phyloP scores from a whole-genome alignment of 2,329 filamentous ascomycete genomes.

The Botrytis elliptica region DNA sequence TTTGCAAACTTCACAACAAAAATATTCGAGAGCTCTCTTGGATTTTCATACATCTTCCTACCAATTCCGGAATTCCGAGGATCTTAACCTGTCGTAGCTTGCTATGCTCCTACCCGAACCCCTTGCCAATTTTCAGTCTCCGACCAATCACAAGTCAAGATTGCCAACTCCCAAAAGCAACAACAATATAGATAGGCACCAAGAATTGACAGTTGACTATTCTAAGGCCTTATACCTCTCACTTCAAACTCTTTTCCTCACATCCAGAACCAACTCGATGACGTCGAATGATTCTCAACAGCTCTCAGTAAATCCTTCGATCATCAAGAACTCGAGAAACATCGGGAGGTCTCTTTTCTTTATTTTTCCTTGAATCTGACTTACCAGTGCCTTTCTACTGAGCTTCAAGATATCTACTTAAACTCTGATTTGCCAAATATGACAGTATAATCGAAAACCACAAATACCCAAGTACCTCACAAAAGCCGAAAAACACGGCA shows the following conservation, averaged over 20 bases:
- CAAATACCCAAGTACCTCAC: neutral
- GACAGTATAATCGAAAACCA: neutral
- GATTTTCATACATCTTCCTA: neutral
- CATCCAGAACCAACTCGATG: neutral
- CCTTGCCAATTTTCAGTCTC: neutral
- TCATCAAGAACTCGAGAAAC: neutral
- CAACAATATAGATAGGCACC: neutral
- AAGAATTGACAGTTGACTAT: neutral
- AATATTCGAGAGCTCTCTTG: neutral
- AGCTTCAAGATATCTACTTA: neutral
- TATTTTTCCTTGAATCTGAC: neutral
- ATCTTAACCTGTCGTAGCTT: neutral
- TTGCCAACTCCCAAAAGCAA: neutral
- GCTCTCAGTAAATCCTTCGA: neutral
- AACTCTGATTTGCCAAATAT: neutral
- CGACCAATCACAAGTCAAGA: neutral
- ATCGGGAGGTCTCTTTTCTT: neutral
- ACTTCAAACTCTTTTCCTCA: neutral
- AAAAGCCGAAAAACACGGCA: too few species aligned
- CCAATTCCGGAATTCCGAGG: neutral
- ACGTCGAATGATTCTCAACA: neutral
- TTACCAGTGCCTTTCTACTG: neutral
- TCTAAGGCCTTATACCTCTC: too few species aligned
- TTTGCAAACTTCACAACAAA: neutral
- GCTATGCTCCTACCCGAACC: neutral